These are phyloP conservation scores for Hericium rajendrae DNA, from an alignment of 768 basidiomycete species.

Conservation along the genomic window DNA sequence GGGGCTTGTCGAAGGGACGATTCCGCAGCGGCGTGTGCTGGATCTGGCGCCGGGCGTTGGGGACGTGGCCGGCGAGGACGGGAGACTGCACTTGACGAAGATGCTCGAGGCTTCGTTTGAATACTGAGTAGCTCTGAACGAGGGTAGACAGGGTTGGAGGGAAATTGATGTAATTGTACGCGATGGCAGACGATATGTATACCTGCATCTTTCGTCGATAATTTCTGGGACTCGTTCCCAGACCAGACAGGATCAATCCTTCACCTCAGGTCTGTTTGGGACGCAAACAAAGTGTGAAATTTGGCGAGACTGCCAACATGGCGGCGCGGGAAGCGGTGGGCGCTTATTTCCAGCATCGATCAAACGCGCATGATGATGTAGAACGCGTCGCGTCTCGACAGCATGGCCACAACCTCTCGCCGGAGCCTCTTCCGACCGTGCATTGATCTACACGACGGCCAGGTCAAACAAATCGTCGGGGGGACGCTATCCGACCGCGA, in stretches of 20 bases:
- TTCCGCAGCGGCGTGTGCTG: slow-evolving; percentile 87
- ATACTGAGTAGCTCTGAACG: slow-evolving; percentile 36
- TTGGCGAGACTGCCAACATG: neutral
- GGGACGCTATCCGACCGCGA: slow-evolving; percentile 73
- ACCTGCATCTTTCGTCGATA: neutral
- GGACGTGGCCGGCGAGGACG: slow-evolving; percentile 73
- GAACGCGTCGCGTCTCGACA: neutral
- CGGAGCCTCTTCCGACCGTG: slow-evolving; percentile 75
- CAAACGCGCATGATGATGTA: neutral
- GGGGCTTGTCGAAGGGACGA: slow-evolving; percentile 78
- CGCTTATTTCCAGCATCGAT: neutral
- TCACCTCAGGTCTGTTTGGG: no score
- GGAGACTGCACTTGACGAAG: slow-evolving; percentile 66
- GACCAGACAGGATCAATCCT: no score
- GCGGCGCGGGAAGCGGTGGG: neutral
- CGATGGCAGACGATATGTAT: neutral
- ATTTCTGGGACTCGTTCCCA: no score
- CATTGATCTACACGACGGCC: slow-evolving; percentile 91
- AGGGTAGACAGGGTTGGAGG: neutral
- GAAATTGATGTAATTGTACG: neutral
- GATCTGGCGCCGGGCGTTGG: slow-evolving; percentile 90
- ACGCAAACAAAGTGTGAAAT: no score
- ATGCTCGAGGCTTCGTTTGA: slow-evolving; percentile 77
- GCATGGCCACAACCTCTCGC: slow-evolving; percentile 9
- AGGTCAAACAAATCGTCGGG: slow-evolving; percentile 98